Percentiles rank a stretch among this genome's conserved stretches.
Conservation (phyloP, 345 rosid genomes). For the Euphorbia peplus region DNA sequence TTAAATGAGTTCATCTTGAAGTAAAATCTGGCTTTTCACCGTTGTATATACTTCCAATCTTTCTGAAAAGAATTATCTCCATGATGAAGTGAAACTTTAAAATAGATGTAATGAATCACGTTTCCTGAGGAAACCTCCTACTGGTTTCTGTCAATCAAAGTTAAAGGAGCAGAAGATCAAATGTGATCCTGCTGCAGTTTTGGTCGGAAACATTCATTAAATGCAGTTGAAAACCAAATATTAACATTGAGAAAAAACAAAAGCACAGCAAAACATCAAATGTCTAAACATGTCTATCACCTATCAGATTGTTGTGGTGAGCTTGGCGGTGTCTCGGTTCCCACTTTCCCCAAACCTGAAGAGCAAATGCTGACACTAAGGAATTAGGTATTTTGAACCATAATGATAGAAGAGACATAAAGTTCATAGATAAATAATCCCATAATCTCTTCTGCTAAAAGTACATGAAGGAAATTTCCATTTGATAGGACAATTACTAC, state of each 20-base stretch:
- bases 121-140: conserved; percentile 2
- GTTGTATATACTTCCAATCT: background rate
- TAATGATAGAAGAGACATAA: background rate
- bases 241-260: background rate
- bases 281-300: conserved; percentile 31
- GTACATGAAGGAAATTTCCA: background rate
- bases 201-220: conserved; percentile 6
- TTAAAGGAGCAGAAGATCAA: background rate
- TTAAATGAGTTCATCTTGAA: background rate
- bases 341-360: conserved; percentile 76
- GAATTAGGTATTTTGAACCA: background rate
- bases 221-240: background rate
- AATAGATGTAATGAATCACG: background rate
- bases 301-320: conserved; percentile 56
- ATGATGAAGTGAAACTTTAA: background rate
- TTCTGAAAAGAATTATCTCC: conserved; percentile 4
- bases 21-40: background rate
- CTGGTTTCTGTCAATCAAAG: background rate
- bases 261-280: conserved; percentile 6
- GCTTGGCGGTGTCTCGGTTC: conserved; percentile 54
- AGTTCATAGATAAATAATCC: background rate
- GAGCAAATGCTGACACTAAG: conserved; percentile 19
- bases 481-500: conserved; percentile 31
- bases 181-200: background rate
- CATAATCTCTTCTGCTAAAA: background rate